Evolutionary conservation across 164 flowering plant genomes (phyloP).

Genomic region (Magnolia sinica): DNA sequence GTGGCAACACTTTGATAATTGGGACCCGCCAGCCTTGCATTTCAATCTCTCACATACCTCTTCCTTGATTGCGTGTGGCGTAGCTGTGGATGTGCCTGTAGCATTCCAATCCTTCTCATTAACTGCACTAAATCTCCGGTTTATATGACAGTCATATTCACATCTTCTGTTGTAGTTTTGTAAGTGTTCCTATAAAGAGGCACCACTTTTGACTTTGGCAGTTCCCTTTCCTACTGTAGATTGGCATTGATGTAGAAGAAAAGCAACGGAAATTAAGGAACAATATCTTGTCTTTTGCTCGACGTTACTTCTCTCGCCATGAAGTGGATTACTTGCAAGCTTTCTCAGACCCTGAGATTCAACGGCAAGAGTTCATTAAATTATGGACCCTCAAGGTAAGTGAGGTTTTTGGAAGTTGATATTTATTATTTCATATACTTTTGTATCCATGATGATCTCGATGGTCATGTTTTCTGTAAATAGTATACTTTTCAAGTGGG

Average conservation of each 20-base stretch:
- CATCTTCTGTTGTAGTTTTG: neutral
- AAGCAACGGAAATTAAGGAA: constrained; percentile 57
- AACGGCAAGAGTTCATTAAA: constrained; percentile 69
- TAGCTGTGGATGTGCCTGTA: constrained; percentile 61
- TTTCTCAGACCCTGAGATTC: constrained; percentile 60
- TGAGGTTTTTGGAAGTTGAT: neutral
- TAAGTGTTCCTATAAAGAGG: neutral
- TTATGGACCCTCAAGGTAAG: constrained; percentile 94
- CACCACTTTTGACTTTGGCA: neutral
- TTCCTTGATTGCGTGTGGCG: constrained; percentile 93
- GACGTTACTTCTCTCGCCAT: constrained; percentile 61
- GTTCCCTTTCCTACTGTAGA: constrained; percentile 31
- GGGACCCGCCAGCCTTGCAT: constrained; percentile 54
- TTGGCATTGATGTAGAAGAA: constrained; percentile 94
- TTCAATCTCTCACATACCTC: constrained; percentile 92
- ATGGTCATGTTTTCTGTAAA: no score
- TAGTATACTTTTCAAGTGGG: no score
- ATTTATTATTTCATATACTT: no score
- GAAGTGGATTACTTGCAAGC: constrained; percentile 54
- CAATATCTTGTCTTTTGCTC: constrained; percentile 59
- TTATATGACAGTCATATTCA: constrained; percentile 4
- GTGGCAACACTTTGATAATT: constrained; percentile 45
- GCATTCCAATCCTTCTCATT: constrained; percentile 15
- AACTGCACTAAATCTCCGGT: no score
- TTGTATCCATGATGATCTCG: neutral